A percentile compares a stretch with the other conserved stretches of the same genome.
Conservation (phyloP, 2,329 filamentous ascomycete genomes). For the Chaetomiaceae sp. region DNA sequence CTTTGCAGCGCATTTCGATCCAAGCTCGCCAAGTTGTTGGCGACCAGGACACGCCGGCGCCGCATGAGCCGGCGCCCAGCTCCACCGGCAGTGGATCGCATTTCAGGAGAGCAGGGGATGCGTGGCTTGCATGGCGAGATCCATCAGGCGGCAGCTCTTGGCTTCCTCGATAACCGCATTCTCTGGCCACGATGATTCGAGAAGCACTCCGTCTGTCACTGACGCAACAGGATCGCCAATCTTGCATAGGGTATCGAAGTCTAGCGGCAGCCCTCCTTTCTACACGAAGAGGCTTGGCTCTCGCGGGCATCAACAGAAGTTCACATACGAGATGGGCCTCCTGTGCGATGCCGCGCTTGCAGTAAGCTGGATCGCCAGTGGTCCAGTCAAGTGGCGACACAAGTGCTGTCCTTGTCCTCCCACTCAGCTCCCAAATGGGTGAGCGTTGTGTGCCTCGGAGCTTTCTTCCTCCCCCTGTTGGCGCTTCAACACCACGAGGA, state of each 20-base stretch:
- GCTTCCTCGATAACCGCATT: slow-evolving; percentile 7
- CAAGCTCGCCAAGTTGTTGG: neutral
- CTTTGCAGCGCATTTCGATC: slow-evolving; percentile 13
- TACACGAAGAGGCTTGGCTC: neutral
- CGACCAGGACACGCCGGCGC: slow-evolving; percentile 9
- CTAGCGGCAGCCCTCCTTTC: too few species aligned
- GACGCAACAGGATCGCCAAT: too few species aligned
- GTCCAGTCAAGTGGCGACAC: slow-evolving; percentile 5
- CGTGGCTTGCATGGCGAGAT: slow-evolving; percentile 3
- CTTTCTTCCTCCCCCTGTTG: neutral
- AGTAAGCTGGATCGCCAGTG: neutral
- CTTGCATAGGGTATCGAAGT: too few species aligned
- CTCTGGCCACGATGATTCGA: neutral
- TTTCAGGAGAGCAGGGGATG: slow-evolving; percentile 15
- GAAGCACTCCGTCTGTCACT: too few species aligned
- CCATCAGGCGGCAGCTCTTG: neutral
- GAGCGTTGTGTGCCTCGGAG: neutral
- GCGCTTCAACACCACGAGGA: neutral
- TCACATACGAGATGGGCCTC: neutral
- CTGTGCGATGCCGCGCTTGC: neutral
- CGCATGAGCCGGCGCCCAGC: slow-evolving; percentile 7
- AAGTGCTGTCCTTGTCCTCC: neutral
- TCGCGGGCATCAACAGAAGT: neutral
- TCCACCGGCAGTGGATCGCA: slow-evolving; percentile 11
- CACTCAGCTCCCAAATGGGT: neutral